These are phyloP conservation scores for Nakazawaea laoshanensis DNA, from an alignment of 805 yeast genomes.

Conservation along the genomic window DNA sequence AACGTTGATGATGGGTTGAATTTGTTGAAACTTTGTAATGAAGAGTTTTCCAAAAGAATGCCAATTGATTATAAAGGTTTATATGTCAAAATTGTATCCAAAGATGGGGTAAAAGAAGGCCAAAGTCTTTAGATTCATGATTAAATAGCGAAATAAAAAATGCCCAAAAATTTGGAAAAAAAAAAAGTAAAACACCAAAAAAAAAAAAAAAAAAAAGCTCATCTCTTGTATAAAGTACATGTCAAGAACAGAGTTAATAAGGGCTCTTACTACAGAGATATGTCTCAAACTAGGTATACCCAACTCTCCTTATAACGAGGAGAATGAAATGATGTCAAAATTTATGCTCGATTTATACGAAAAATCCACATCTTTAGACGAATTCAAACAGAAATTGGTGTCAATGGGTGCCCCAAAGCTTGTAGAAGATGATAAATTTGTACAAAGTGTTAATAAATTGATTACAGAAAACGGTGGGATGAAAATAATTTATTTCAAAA, in stretches of 20 bases:
- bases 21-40: constrained; percentile 62
- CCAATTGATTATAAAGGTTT: constrained; percentile 91
- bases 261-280: constrained; percentile 3
- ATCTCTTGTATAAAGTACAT: neutral
- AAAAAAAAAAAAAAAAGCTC: constrained; percentile 1
- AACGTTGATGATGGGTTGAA: constrained; percentile 69
- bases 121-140: constrained; percentile 12
- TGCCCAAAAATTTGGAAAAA: constrained; percentile 1
- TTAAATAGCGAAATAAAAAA: neutral
- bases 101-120: constrained; percentile 23
- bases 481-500: neutral
- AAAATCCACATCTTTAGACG: constrained; percentile 7
- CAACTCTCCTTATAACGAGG: constrained; percentile 6
- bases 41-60: constrained; percentile 76
- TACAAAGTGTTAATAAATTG: constrained; percentile 1
- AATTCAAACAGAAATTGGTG: constrained; percentile 8
- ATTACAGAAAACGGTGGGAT: neutral
- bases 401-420: constrained; percentile 11
- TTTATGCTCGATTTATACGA: constrained; percentile 10
- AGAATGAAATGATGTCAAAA: constrained; percentile 9
- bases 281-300: constrained; percentile 4
- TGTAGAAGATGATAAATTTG: constrained; percentile 6
- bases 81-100: constrained; percentile 24
- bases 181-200: neutral
- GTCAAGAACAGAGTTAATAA: neutral